Percentiles rank a stretch among this genome's conserved stretches.
phyloP scores from a whole-genome alignment of 2,329 filamentous ascomycete genomes.

The Cercospora citrullina region DNA sequence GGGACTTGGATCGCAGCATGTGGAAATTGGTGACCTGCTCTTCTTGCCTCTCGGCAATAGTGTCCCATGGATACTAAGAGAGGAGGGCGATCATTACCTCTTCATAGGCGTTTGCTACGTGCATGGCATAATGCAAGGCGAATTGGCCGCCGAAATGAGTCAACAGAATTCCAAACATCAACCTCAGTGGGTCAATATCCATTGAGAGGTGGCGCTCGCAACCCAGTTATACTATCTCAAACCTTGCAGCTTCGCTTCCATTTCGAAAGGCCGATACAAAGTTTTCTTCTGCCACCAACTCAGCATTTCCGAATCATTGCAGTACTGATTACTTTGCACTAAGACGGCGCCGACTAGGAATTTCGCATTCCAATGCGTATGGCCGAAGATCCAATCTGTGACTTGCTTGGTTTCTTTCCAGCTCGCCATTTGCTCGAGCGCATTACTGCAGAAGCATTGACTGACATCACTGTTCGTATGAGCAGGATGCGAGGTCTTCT shows the following conservation, averaged over 20 bases:
- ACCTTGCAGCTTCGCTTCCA: not conserved
- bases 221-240: not conserved
- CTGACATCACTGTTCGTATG: constrained; percentile 49
- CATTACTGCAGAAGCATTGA: constrained; percentile 53
- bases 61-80: not conserved
- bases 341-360: constrained; percentile 36
- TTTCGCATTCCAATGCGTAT: constrained; percentile 47
- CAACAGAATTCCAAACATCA: not conserved
- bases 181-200: not conserved
- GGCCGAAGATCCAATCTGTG: constrained; percentile 49
- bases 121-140: not conserved
- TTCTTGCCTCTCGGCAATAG: not conserved
- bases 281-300: constrained; percentile 28
- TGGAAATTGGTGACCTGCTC: not conserved
- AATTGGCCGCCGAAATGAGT: not conserved
- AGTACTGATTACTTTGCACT: constrained; percentile 44
- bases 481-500: constrained; percentile 51
- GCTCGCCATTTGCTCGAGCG: constrained; percentile 21
- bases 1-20: not conserved
- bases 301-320: constrained; percentile 27
- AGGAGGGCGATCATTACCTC: not conserved
- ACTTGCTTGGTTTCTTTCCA: constrained; percentile 20
- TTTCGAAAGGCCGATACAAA: constrained; percentile 24
- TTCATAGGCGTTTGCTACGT: not conserved
- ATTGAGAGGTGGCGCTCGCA: not conserved